Percentiles rank a stretch among this genome's conserved stretches.
These are phyloP conservation scores for Apiospora kogelbergensis DNA, from an alignment of 2,329 filamentous ascomycete genomes.

Conservation along the genomic window DNA sequence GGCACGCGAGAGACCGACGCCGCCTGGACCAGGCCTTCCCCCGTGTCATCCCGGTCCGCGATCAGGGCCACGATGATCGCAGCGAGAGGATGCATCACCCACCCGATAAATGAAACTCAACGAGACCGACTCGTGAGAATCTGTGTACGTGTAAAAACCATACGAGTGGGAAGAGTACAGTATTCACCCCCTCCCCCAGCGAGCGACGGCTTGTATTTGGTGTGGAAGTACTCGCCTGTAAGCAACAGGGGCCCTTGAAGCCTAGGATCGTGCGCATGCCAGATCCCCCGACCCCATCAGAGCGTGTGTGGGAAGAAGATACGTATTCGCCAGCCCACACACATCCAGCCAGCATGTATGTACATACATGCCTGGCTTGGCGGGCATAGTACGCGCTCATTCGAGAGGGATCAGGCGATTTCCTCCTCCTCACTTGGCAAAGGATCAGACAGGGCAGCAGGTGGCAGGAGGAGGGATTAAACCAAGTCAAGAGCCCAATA, in stretches of 20 bases:
- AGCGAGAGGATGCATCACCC: neutral
- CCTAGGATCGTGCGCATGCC: constrained; percentile 9
- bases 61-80: constrained; percentile 4
- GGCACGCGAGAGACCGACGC: neutral
- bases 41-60: constrained; percentile 5
- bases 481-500: neutral
- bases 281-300: constrained; percentile 9
- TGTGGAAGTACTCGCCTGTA: neutral
- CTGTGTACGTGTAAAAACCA: neutral
- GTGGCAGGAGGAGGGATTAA: constrained; percentile 8
- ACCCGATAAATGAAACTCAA: neutral
- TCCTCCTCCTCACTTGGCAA: neutral
- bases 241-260: constrained; percentile 8
- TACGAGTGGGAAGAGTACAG: neutral
- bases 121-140: neutral
- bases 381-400: neutral
- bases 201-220: neutral
- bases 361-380: neutral
- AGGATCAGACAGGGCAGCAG: constrained; percentile 3
- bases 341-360: neutral
- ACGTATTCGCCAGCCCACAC: constrained; percentile 5
- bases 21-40: neutral
- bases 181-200: neutral
- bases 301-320: constrained; percentile 6
- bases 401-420: constrained; percentile 6